These are phyloP conservation scores for Solanum pimpinellifolium DNA, from an alignment of 257 asterid species.

Conservation along the genomic window DNA sequence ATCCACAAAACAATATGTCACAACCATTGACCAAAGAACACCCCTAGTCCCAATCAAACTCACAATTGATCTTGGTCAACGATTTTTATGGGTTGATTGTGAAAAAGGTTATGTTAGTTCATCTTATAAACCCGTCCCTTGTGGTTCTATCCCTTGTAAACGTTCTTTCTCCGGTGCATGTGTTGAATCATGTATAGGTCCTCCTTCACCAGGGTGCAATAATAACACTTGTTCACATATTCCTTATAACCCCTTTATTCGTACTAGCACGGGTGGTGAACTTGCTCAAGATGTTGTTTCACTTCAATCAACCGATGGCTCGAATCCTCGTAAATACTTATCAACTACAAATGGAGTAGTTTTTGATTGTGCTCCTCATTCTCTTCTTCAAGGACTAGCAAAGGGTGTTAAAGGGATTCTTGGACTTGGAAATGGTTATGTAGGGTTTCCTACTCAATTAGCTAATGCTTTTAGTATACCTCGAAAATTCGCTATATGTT, in stretches of 20 bases:
- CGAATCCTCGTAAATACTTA: not conserved
- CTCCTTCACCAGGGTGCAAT: not conserved
- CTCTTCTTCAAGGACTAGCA: not conserved
- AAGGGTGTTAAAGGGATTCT: slow-evolving; percentile 21
- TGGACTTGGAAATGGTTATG: slow-evolving; percentile 30
- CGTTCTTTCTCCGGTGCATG: not conserved
- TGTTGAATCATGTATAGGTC: not conserved
- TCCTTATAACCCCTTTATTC: not conserved
- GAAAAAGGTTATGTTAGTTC: slow-evolving; percentile 10
- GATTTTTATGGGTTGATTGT: slow-evolving; percentile 37
- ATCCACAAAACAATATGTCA: slow-evolving; percentile 23
- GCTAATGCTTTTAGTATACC: slow-evolving; percentile 6
- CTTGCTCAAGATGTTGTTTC: not conserved
- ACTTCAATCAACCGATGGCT: not conserved
- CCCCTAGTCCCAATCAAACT: slow-evolving; percentile 25
- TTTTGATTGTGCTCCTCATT: not conserved
- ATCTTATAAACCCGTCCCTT: slow-evolving; percentile 3
- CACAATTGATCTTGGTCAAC: slow-evolving; percentile 27
- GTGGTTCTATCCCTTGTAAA: slow-evolving; percentile 4
- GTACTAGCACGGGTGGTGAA: not conserved
- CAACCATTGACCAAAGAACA: slow-evolving; percentile 26
- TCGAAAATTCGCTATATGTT: slow-evolving; percentile 28
- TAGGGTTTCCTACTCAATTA: slow-evolving; percentile 21
- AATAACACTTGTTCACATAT: not conserved
- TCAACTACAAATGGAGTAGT: not conserved